These are phyloP conservation scores for Calcarisporium arbuscula DNA, from an alignment of 2,329 filamentous ascomycete species.

Conservation along the genomic window DNA sequence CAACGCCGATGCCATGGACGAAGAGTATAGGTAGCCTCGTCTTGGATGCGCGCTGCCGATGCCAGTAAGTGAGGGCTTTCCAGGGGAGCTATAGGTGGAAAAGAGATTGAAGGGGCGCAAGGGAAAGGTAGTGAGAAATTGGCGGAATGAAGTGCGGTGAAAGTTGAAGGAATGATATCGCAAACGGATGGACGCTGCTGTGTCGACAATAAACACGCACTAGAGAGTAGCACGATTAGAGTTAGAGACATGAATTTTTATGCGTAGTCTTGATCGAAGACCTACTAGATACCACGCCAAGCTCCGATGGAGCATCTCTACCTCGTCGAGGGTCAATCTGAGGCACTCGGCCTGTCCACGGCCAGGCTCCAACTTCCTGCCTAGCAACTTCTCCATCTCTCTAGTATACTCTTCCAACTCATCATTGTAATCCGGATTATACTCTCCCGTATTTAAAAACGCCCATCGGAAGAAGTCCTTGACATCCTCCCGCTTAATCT, in stretches of 20 bases:
- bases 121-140: constrained; percentile 45
- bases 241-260: constrained; percentile 2
- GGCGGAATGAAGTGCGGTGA: constrained; percentile 34
- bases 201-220: constrained; percentile 42
- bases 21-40: constrained; percentile 52
- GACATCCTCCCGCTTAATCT: constrained; percentile 53
- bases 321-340: constrained; percentile 50
- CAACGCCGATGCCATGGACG: constrained; percentile 54
- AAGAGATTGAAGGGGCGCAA: constrained; percentile 43
- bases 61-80: constrained; percentile 50
- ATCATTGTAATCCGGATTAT: constrained; percentile 37
- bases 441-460: constrained; percentile 42
- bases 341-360: constrained; percentile 45
- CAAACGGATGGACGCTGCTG: constrained; percentile 24
- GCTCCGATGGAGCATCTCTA: constrained; percentile 49
- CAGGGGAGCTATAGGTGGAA: constrained; percentile 37
- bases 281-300: constrained; percentile 51
- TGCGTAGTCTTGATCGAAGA: no score
- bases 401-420: constrained; percentile 51
- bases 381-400: constrained; percentile 44
- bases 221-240: constrained; percentile 11
- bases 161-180: constrained; percentile 40
- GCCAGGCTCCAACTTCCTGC: constrained; percentile 42
- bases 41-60: constrained; percentile 52
- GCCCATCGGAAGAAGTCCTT: constrained; percentile 58